A percentile compares a stretch with the other conserved stretches of the same genome.
These are phyloP conservation scores for Leccinum pellstonianum DNA, from an alignment of 768 basidiomycete species.

Conservation along the genomic window DNA sequence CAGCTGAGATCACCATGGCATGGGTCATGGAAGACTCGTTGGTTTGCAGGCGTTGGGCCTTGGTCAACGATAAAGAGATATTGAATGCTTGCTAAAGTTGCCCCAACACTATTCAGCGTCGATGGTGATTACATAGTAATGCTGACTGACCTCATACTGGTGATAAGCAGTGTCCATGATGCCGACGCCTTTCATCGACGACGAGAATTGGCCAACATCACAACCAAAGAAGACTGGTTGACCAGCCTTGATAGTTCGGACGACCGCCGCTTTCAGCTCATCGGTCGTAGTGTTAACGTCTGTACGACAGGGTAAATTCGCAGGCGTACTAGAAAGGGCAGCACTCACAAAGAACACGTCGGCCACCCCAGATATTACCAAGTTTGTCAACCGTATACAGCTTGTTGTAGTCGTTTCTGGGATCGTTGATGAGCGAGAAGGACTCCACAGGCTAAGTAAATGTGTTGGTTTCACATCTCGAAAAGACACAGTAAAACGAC, in stretches of 20 bases:
- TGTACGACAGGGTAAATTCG: constrained; percentile 27
- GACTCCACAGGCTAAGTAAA: constrained; percentile 57
- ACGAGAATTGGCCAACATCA: constrained; percentile 88
- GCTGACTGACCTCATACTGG: constrained; percentile 64
- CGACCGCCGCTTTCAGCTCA: constrained; percentile 77
- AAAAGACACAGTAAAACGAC: constrained; percentile 20
- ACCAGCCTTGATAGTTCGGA: constrained; percentile 84
- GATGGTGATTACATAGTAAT: neutral
- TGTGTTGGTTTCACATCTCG: neutral
- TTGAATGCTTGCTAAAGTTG: constrained; percentile 70
- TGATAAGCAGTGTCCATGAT: constrained; percentile 86
- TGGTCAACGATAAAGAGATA: constrained; percentile 74
- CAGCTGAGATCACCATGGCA: constrained; percentile 83
- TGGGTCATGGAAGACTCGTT: constrained; percentile 93
- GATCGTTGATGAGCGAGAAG: constrained; percentile 95
- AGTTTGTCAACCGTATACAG: constrained; percentile 91
- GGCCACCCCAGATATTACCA: constrained; percentile 88
- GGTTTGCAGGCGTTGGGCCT: constrained; percentile 80
- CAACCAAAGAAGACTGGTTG: constrained; percentile 95
- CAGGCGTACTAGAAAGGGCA: neutral
- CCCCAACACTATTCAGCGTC: constrained; percentile 6
- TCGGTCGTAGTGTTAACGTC: constrained; percentile 89
- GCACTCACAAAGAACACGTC: constrained; percentile 75
- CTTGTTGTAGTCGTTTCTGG: constrained; percentile 77
- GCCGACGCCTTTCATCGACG: constrained; percentile 52